A percentile compares a stretch with the other conserved stretches of the same genome.
Conservation (phyloP, 2,329 filamentous ascomycete genomes). For the Aspergillus nomiae region DNA sequence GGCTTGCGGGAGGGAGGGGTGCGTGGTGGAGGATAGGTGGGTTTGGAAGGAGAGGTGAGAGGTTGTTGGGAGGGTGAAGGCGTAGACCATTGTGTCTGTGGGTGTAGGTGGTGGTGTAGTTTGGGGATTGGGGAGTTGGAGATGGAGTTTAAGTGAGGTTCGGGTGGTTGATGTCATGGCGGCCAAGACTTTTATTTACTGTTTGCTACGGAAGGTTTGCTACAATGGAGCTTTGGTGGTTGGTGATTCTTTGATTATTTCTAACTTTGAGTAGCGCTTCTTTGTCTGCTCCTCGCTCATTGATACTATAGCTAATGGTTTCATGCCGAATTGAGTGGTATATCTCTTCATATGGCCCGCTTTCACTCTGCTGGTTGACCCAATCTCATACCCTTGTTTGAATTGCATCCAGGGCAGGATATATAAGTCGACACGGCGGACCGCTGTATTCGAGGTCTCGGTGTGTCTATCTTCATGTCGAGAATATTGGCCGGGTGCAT, state of each 20-base stretch:
- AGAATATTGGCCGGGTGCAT: neutral
- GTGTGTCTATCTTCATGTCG: neutral
- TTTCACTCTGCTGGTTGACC: neutral
- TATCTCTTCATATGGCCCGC: neutral
- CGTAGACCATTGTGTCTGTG: constrained; percentile 72
- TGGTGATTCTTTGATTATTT: neutral
- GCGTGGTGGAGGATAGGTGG: constrained; percentile 75
- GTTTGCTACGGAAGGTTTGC: neutral
- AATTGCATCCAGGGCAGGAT: neutral
- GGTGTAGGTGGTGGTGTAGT: constrained; percentile 5
- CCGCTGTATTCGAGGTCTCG: neutral
- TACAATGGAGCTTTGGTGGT: neutral
- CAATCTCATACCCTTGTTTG: neutral
- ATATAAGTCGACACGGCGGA: neutral
- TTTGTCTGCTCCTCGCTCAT: neutral
- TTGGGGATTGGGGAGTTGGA: constrained; percentile 16
- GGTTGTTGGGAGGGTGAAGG: constrained; percentile 85
- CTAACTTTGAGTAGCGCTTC: neutral
- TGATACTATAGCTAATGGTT: neutral
- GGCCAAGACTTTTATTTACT: constrained; percentile 7
- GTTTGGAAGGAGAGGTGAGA: constrained; percentile 81
- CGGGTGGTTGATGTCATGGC: constrained; percentile 18
- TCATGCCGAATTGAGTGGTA: neutral
- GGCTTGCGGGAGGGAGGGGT: constrained; percentile 82
- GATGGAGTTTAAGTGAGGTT: neutral